Evolutionary conservation across 2,329 filamentous ascomycete species (phyloP), one percentile per base, ranked within the genome.

Genomic region (Volutella citrinella): DNA sequence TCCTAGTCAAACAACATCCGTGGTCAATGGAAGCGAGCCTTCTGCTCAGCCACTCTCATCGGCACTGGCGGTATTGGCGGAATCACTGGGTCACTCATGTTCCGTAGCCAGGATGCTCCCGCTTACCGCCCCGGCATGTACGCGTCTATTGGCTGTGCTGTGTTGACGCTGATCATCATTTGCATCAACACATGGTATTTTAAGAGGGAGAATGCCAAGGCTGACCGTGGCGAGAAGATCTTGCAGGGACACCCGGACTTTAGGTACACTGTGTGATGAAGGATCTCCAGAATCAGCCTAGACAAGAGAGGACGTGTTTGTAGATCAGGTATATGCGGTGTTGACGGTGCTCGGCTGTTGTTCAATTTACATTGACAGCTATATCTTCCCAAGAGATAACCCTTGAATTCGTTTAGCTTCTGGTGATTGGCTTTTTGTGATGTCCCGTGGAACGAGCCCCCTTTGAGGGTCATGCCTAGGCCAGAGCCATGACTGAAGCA

Each of bases 1-100:
- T n/a, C n/a, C n/a, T n/a, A 43, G 30, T 33, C 45, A 2, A 52
- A 52, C 32, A 54, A 54, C 19, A 46, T 54, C 21, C 42, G 45
- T 6, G 47, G 48, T 6, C 51, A 54, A 19, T n/a, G n/a, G n/a
- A n/a, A n/a, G n/a, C n/a, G n/a, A n/a, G n/a, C n/a, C n/a, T n/a
- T n/a, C n/a, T n/a, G 42, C 21, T 42, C 37, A 7, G 49, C 47
- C 9, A 46, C 42, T 3, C 38, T 52, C 5, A 36, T 48, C 10
- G 41, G 44, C 3, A 33, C 38, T n/a, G 45, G 47, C 10, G 47
- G 47, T 7, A 43, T 54, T 8, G 51, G 51, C 12, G 51, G 51
- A 3, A 46, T 49, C 24, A 39, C 41, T 6, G 49, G 47, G 11
- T 34, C 31, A 10, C 34, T 46, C 13, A 32, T 48, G 6, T 50